Conservation (phyloP, 352 stramenopile genomes). For the Globisporangium perplexum region DNA sequence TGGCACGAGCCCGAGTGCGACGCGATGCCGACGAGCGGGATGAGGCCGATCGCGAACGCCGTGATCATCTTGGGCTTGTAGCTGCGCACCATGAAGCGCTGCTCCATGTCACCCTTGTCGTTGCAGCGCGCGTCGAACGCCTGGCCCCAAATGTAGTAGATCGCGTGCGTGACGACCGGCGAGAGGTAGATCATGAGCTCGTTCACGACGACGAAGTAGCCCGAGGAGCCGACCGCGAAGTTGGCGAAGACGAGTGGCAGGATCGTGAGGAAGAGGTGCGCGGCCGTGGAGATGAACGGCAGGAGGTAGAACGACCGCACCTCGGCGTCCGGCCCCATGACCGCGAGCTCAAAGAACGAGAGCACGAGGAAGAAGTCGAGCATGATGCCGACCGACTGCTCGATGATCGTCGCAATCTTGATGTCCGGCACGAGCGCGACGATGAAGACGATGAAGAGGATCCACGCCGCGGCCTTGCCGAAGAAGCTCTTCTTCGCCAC, state of each 20-base stretch:
- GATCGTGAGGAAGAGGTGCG: slow-evolving; percentile 13
- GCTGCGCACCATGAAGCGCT: slow-evolving; percentile 5
- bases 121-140: slow-evolving; percentile 8
- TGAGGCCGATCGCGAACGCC: slow-evolving; percentile 7
- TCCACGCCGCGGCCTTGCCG: slow-evolving; percentile 7
- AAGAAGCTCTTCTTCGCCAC: slow-evolving; percentile 6
- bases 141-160: slow-evolving; percentile 14
- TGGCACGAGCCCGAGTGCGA: slow-evolving; percentile 7
- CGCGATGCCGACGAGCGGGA: slow-evolving; percentile 9
- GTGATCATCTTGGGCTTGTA: slow-evolving; percentile 2
- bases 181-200: slow-evolving; percentile 15
- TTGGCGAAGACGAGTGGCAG: slow-evolving; percentile 13
- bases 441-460: slow-evolving; percentile 3
- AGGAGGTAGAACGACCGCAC: slow-evolving; percentile 11
- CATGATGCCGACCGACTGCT: slow-evolving; percentile 14
- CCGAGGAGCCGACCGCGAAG: slow-evolving; percentile 9
- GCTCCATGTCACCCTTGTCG: slow-evolving; percentile 7
- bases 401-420: slow-evolving; percentile 9
- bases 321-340: slow-evolving; percentile 4
- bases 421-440: slow-evolving; percentile 8
- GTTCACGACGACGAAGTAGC: slow-evolving; percentile 10
- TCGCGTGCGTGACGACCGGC: slow-evolving; percentile 10
- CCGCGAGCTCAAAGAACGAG: slow-evolving; percentile 10
- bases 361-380: slow-evolving; percentile 14
- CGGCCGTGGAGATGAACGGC: slow-evolving; percentile 7